Conservation (phyloP, 2,329 filamentous ascomycete species). For the Neophaeococcomyces mojaviensis region DNA sequence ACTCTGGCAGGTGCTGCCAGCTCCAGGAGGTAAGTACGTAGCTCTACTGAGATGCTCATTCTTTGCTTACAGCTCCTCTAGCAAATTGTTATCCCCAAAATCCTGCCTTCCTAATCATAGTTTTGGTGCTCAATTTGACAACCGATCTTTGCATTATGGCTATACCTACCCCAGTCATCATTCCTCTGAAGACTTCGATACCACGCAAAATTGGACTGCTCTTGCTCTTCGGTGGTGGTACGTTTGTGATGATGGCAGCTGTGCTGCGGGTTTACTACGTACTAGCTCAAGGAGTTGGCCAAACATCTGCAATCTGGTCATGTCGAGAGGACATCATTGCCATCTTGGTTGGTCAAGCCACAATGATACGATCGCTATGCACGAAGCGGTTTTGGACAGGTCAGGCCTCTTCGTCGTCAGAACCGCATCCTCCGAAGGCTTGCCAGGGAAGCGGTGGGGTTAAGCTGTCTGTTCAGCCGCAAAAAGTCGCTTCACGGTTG, state of each 20-base stretch:
- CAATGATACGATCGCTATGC: constrained; percentile 27
- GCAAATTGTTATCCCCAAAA: constrained; percentile 30
- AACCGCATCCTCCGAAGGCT: not conserved
- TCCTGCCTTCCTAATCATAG: constrained; percentile 26
- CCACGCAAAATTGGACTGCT: constrained; percentile 27
- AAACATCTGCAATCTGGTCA: constrained; percentile 31
- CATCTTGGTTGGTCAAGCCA: constrained; percentile 32
- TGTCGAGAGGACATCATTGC: constrained; percentile 34
- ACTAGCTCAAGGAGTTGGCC: constrained; percentile 4
- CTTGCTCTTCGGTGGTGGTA: constrained; percentile 28
- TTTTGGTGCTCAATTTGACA: constrained; percentile 29
- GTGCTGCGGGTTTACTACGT: constrained; percentile 24
- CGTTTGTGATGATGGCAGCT: constrained; percentile 30
- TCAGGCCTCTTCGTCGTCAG: not conserved
- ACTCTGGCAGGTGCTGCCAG: constrained; percentile 32
- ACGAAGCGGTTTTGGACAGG: not conserved
- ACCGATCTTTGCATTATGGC: constrained; percentile 32
- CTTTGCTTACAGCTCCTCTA: not conserved
- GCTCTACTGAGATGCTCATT: not conserved
- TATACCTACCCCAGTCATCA: constrained; percentile 29
- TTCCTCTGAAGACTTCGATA: constrained; percentile 23
- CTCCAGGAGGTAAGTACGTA: constrained; percentile 30
- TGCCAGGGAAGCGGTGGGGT: not conserved
- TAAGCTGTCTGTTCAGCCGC: not conserved
- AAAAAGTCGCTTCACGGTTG: not conserved